phyloP scores from a whole-genome alignment of 176 grass and related monocot genomes.

The Carex myosuroides region DNA sequence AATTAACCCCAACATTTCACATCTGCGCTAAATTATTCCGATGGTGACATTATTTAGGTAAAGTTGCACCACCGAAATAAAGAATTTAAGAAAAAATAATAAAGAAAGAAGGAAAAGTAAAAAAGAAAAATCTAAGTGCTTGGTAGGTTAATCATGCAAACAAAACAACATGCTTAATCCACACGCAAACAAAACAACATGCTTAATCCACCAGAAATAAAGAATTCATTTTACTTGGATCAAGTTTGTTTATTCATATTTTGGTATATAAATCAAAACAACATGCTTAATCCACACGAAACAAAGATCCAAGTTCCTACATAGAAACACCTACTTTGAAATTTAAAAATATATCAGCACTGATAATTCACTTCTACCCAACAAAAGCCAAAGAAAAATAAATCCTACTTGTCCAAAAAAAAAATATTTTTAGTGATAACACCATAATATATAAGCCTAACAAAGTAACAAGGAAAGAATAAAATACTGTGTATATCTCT shows the following conservation, averaged over 20 bases:
- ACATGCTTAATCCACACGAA: not conserved
- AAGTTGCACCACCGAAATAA: not conserved
- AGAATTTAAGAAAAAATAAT: not conserved
- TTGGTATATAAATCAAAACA: not conserved
- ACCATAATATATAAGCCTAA: not conserved
- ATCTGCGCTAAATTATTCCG: not conserved
- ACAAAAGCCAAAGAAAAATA: not conserved
- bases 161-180: too few relatives aligned
- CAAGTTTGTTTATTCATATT: not conserved
- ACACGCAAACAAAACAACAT: too few relatives aligned
- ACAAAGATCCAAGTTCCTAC: not conserved
- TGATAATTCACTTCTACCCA: not conserved
- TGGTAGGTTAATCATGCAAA: too few relatives aligned
- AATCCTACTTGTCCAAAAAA: not conserved
- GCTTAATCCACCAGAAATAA: too few relatives aligned
- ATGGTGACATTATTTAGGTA: not conserved
- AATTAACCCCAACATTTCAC: not conserved
- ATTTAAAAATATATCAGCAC: not conserved
- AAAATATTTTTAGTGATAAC: not conserved
- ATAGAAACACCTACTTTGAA: not conserved
- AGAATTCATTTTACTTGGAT: not conserved
- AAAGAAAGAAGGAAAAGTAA: not conserved
- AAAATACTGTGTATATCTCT: not conserved
- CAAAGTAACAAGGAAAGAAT: not conserved
- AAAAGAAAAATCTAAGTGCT: too few relatives aligned